Conservation (phyloP, 2,329 filamentous ascomycete genomes). For the Pseudogymnoascus sp. region DNA sequence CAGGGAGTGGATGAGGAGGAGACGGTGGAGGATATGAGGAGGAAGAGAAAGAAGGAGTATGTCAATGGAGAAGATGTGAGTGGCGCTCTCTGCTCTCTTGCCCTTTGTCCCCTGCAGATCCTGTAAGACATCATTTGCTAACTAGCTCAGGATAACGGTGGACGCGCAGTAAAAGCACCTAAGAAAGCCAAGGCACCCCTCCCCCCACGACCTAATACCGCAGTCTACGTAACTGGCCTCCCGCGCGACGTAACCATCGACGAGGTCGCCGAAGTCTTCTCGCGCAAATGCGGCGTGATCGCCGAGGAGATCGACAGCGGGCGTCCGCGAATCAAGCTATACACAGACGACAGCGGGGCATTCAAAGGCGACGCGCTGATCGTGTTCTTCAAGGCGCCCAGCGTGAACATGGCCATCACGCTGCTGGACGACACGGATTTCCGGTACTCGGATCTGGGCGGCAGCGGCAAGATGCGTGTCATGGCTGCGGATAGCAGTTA, state of each 20-base stretch:
- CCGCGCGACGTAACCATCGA: slow-evolving; percentile 69
- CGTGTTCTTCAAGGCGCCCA: slow-evolving; percentile 91
- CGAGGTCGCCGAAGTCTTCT: slow-evolving; percentile 79
- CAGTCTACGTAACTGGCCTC: slow-evolving; percentile 84
- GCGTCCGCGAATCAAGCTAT: slow-evolving; percentile 85
- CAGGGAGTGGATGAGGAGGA: slow-evolving; percentile 51
- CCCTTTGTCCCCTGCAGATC: not conserved
- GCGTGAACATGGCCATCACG: slow-evolving; percentile 77
- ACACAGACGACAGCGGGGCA: slow-evolving; percentile 67
- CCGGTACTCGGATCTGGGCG: slow-evolving; percentile 46
- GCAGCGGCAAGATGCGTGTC: slow-evolving; percentile 64
- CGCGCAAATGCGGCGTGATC: slow-evolving; percentile 76
- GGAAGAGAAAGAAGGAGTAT: slow-evolving; percentile 45
- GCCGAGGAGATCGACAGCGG: slow-evolving; percentile 90
- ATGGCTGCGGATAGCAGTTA: slow-evolving; percentile 82
- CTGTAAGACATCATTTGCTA: slow-evolving; percentile 9
- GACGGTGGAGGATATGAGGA: slow-evolving; percentile 37
- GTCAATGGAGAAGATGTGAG: slow-evolving; percentile 42
- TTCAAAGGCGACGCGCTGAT: slow-evolving; percentile 93
- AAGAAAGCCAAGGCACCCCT: slow-evolving; percentile 29
- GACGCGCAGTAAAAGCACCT: slow-evolving; percentile 25
- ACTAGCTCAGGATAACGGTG: slow-evolving; percentile 22
- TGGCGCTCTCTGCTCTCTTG: slow-evolving; percentile 11
- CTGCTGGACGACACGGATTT: slow-evolving; percentile 78
- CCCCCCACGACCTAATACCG: slow-evolving; percentile 61